Base-by-base conservation (phyloP, 768 basidiomycete species). In the Trametes punicea region DNA sequence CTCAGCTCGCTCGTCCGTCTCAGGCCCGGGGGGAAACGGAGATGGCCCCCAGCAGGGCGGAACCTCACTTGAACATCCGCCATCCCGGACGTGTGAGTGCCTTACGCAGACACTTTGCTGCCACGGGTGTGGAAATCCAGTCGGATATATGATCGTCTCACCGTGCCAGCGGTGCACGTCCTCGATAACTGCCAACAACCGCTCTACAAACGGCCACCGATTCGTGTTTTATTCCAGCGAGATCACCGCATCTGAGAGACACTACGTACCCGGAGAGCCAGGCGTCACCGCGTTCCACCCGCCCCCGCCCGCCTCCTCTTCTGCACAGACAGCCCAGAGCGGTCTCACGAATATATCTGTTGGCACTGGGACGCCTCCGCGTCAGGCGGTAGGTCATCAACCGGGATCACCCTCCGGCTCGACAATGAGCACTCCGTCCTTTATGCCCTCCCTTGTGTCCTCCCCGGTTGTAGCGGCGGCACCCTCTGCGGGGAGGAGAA, bases 181-280 rank as follows among this genome's bases (percentile, higher is more conserved):
- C 15, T 86, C 87, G 2, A 83, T 85, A 48, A 77, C 80, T 45
- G 77, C 77, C 5, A 81, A 79, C 16, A 86, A 87, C 68, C 82
- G 87, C 56, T 77, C 83, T 7, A 90, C 90, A 21, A 93, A 92
- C 69, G 88, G 89, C 8, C 90, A 92, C 68, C 83, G 89, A 27
- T 93, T 89, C 69, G 90, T 93, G 31, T 93, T 93, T 69, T 89
- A 93, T 73, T 86, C 85, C 36, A 79, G 69, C 60, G 85, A 87
- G 69, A 81, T 90, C 49, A 61, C 70, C 23, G 81, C 81, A 8
- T 79, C 78, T 25, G 85, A 87, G 65, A 81, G 88, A 39, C 77
- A 79, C 63, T 85, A 88, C 61, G 72, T 88, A 53, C 71, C 71
- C 31, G 75, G 79, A 56, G 88, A 91, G 67, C 79, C 79, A 25